Evolutionary conservation across 306 rosid genomes (phyloP), one percentile per base, ranked within the genome.

Genomic region (Delonix regia): DNA sequence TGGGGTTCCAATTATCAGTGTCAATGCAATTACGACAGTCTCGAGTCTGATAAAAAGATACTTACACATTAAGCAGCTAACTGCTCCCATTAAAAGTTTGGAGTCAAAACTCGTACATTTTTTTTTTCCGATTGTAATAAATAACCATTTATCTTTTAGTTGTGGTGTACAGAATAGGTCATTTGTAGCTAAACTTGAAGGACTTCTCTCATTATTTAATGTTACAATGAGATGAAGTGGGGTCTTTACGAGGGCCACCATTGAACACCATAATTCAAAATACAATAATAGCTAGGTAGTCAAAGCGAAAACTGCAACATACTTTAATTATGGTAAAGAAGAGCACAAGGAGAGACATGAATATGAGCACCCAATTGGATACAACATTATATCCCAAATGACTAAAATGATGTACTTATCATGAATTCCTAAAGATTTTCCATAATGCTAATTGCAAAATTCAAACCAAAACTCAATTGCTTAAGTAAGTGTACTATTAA

Each of bases 1-100:
- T 13, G 61, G 62, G 62, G 18, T 71, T 21, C 64, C 33, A 78
- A 74, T 74, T 56, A 75, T 79, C 15, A 24, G 68, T 42, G 52
- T 49, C 53, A 39, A 68, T 42, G 69, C 62, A 68, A 78, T 66
- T 39, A 63, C 68, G 59, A 39, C 77, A 49, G 42, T 59, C 21
- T 78, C 67, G 9, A 79, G 66, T 56, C 59, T 73, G 49, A 56
- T 39, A 71, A 63, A 63, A 80, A 80, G 79, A 75, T 63, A 73
- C 88, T 85, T 85, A 25, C 73, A 44, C 81, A 76, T 66, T 69
- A 78, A 81, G 88, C 78, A 69, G 55, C 49, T 78, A 75, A 68
- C 73, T 60, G 51, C 80, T 78, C 57, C 45, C 19, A 42, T 75
- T 56, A 77, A 62, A 64, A 65, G 6, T 82, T 83, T 79, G 79